These are phyloP conservation scores for Brassica juncea DNA, from an alignment of 345 rosid genomes.

Conservation along the genomic window DNA sequence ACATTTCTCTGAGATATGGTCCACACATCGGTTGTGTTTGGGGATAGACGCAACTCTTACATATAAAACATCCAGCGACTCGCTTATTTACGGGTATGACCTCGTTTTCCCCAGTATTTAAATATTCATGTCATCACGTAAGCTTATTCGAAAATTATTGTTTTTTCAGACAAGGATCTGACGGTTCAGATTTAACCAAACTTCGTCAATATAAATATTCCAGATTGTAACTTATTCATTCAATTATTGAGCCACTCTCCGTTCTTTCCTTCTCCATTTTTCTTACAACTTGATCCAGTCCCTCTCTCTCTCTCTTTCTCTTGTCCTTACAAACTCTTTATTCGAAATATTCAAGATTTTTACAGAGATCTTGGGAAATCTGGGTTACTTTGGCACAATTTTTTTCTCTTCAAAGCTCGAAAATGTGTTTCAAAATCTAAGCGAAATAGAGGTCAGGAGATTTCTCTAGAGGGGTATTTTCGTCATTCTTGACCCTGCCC, in stretches of 20 bases:
- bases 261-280: background rate
- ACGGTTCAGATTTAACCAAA: background rate
- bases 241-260: background rate
- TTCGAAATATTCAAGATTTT: background rate
- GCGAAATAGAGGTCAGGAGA: background rate
- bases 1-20: background rate
- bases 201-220: background rate
- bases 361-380: background rate
- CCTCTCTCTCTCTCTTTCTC: background rate
- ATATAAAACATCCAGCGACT: background rate
- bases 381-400: background rate
- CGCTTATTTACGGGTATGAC: background rate
- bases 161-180: background rate
- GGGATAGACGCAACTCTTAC: background rate
- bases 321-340: background rate
- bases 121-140: background rate
- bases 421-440: too few species aligned
- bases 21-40: slow-evolving; percentile 28
- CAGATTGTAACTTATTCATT: background rate
- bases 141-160: background rate
- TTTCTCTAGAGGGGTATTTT: background rate
- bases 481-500: background rate
- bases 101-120: background rate
- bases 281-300: background rate
- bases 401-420: background rate